Conservation (phyloP, 192 early-diverging fungal species). For the Coemansia sp. region DNA sequence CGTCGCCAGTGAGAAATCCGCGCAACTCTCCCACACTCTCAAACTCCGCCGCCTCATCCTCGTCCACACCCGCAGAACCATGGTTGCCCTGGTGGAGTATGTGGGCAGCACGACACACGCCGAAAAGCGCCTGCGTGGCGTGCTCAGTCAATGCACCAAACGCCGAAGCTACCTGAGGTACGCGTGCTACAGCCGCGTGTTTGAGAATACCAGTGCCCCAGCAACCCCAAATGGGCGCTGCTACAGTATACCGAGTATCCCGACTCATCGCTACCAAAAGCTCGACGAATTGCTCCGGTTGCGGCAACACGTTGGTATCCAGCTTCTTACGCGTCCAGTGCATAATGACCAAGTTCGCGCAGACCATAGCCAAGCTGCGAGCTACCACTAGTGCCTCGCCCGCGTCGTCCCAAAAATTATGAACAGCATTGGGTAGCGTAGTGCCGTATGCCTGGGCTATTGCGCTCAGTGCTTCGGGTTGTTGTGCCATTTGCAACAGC, state of each 20-base stretch:
- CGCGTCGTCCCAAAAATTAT: conserved; percentile 24
- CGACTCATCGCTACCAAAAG: conserved; percentile 31
- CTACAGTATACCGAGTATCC: conserved; percentile 36
- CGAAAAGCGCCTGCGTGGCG: conserved; percentile 28
- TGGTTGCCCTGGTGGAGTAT: not conserved
- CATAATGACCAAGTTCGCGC: conserved; percentile 22
- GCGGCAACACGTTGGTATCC: conserved; percentile 9
- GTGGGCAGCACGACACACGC: conserved; percentile 33
- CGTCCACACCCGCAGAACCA: conserved; percentile 9
- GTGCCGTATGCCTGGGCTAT: conserved; percentile 23
- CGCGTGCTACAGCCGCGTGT: conserved; percentile 21
- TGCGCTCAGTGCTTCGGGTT: conserved; percentile 3
- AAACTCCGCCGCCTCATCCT: conserved; percentile 39
- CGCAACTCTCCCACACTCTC: conserved; percentile 36
- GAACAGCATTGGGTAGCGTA: conserved; percentile 12
- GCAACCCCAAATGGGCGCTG: conserved; percentile 23
- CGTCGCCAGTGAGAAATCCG: conserved; percentile 29
- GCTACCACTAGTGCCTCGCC: conserved; percentile 35
- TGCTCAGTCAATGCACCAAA: conserved; percentile 43
- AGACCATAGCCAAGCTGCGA: conserved; percentile 10
- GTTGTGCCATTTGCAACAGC: conserved; percentile 35
- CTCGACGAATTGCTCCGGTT: conserved; percentile 21
- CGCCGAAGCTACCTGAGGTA: conserved; percentile 16
- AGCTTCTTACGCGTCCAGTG: conserved; percentile 51
- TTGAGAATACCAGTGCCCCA: conserved; percentile 32